Base-by-base conservation (phyloP, 805 yeast genomes). In the Cyberlindnera lachancei region DNA sequence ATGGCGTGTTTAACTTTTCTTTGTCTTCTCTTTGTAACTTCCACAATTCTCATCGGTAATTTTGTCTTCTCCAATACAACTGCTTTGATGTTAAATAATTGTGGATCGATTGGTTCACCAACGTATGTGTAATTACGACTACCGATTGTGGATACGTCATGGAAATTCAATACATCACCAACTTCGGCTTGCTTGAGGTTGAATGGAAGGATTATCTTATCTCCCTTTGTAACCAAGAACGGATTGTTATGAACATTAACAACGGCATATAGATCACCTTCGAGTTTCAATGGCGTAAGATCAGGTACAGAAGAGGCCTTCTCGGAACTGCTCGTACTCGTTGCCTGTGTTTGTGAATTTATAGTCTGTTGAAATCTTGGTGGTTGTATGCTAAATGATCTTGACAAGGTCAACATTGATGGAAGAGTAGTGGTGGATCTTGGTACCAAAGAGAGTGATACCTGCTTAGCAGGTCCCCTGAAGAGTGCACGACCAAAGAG, bases 151-250 rank as follows among this genome's bases (percentile, higher is more conserved):
- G 79, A 72, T 22, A 90, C 87, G 46, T 86, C 79, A 40, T 73
- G 75, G 52, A 92, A 69, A 29, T 67, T 61, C 31, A 92, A 63
- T n/a, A 66, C 65, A 56, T 88, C 96, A 14, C 99, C 98, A 4
- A 90, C 78, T 32, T 76, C 68, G 9, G 80, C 92, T 33, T 75
- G 72, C 47, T 76, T 79, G 64, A 92, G 53, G 42, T 75, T 72
- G 58, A 73, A 88, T 3, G 96, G 96, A 24, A 92, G 58, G 16
- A 76, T 70, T 32, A 92, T 71, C 43, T 68, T 71, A 56, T 92
- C 99, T 15, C 99, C 99, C 44, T 79, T 74, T 17, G 97, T 87
- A 13, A 92, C 92, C 40, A 92, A 64, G 51, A 84, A 87, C 26
- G 92, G 85, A 58, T 86, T 76, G 57, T 79, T 75, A 62, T 86